Conservation (phyloP, 2,329 filamentous ascomycete genomes). For the Juglanconis oblonga region DNA sequence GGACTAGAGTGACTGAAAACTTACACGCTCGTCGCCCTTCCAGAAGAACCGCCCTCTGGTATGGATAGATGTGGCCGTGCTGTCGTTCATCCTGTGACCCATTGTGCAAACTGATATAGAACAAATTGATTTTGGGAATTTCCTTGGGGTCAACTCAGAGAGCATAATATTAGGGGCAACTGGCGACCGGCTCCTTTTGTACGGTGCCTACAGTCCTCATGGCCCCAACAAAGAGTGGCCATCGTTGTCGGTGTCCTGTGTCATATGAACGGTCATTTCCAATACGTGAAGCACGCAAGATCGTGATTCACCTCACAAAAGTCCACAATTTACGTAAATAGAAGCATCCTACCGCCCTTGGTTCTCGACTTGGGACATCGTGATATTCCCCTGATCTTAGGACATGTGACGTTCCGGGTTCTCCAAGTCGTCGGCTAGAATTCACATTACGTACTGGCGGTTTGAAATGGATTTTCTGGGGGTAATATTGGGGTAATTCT, state of each 20-base stretch:
- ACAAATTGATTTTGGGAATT: neutral
- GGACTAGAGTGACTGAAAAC: neutral
- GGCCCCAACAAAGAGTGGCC: no score
- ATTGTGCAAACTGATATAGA: neutral
- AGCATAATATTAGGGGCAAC: no score
- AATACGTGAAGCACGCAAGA: slow-evolving; percentile 4
- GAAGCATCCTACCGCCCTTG: neutral
- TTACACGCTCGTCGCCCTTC: slow-evolving; percentile 10
- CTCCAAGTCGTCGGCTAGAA: neutral
- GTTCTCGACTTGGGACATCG: neutral
- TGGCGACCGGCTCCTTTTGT: neutral
- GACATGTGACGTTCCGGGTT: slow-evolving; percentile 6
- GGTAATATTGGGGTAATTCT: slow-evolving; percentile 19
- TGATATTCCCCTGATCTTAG: neutral
- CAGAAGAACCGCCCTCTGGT: slow-evolving; percentile 31
- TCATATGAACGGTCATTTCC: neutral
- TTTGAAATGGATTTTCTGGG: slow-evolving; percentile 8
- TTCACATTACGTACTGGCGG: slow-evolving; percentile 17
- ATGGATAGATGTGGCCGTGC: neutral
- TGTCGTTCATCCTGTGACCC: neutral
- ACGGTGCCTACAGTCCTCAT: neutral
- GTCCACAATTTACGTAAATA: slow-evolving; percentile 16
- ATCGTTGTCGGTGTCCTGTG: neutral
- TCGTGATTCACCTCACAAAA: slow-evolving; percentile 1
- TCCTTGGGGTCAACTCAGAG: neutral